A percentile compares a stretch with the other conserved stretches of the same genome.
These are phyloP conservation scores for Plasmodium blacklocki DNA, from an alignment of 169 alveolate genomes.

Conservation along the genomic window DNA sequence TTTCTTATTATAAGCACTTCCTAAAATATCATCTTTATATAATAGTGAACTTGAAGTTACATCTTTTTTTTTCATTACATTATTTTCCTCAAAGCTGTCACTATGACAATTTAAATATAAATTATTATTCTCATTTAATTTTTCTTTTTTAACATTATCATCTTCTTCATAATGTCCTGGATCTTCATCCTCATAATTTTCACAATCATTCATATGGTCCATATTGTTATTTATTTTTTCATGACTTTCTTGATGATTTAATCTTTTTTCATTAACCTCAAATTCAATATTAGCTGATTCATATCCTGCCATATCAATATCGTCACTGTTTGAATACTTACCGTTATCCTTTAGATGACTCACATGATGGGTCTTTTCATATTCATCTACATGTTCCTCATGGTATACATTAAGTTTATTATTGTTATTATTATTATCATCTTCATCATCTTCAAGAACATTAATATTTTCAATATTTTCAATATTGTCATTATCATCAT, in stretches of 20 bases:
- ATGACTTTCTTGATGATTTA: not conserved
- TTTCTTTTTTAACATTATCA: not conserved
- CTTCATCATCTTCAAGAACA: no score
- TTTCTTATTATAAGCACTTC: not conserved
- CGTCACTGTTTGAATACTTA: not conserved
- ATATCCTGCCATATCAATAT: not conserved
- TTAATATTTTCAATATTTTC: slow-evolving; percentile 6
- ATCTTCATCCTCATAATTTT: not conserved
- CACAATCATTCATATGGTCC: slow-evolving; percentile 2
- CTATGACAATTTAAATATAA: not conserved
- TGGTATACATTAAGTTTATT: no score
- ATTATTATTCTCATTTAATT: not conserved
- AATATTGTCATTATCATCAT: not conserved
- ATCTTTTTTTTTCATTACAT: not conserved
- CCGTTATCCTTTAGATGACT: not conserved
- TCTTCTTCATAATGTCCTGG: slow-evolving; percentile 1
- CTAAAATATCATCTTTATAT: not conserved
- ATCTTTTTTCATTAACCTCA: slow-evolving; percentile 25
- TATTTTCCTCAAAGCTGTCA: not conserved
- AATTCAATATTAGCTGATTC: slow-evolving; percentile 17
- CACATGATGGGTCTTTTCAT: not conserved
- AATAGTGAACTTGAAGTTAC: not conserved
- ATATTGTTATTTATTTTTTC: slow-evolving; percentile 9
- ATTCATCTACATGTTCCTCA: not conserved
- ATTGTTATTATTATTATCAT: no score